Percentiles rank a stretch among this genome's conserved stretches.
phyloP scores from a whole-genome alignment of 305 asterid species.

The Fraxinus dipetala region DNA sequence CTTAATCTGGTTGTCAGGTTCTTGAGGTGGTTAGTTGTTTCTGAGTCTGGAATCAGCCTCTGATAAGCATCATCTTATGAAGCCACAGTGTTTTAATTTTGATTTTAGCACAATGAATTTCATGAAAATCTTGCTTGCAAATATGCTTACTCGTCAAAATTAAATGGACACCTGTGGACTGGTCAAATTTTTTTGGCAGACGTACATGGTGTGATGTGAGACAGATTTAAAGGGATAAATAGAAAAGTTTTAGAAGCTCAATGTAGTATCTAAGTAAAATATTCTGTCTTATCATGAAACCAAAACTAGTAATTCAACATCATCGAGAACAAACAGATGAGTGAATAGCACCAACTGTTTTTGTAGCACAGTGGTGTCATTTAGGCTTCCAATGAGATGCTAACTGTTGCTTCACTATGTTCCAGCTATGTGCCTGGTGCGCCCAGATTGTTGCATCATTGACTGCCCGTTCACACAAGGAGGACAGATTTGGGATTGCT shows the following conservation, averaged over 20 bases:
- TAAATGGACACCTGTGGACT: not conserved
- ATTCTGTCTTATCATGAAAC: not conserved
- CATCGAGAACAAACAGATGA: not conserved
- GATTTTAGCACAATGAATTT: not conserved
- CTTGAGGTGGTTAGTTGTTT: not conserved
- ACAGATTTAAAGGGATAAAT: not conserved
- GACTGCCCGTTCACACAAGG: slow-evolving; percentile 78
- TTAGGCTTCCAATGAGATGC: not conserved
- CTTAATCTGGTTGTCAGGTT: not conserved
- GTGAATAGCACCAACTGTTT: not conserved
- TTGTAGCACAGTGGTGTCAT: not conserved
- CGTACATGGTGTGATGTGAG: not conserved
- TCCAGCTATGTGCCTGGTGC: slow-evolving; percentile 85
- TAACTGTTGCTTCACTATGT: slow-evolving; percentile 1
- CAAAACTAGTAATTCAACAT: not conserved
- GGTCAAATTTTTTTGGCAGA: not conserved
- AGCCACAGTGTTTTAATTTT: not conserved
- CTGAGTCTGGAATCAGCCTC: not conserved
- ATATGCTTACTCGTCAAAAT: not conserved
- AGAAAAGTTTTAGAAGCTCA: not conserved
- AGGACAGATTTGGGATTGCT: slow-evolving; percentile 87
- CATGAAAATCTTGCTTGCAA: not conserved
- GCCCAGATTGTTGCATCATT: slow-evolving; percentile 69
- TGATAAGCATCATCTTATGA: not conserved
- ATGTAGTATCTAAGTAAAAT: not conserved